These are phyloP conservation scores for Cytospora chrysosperma DNA, from an alignment of 2,329 filamentous ascomycete genomes.

Conservation along the genomic window DNA sequence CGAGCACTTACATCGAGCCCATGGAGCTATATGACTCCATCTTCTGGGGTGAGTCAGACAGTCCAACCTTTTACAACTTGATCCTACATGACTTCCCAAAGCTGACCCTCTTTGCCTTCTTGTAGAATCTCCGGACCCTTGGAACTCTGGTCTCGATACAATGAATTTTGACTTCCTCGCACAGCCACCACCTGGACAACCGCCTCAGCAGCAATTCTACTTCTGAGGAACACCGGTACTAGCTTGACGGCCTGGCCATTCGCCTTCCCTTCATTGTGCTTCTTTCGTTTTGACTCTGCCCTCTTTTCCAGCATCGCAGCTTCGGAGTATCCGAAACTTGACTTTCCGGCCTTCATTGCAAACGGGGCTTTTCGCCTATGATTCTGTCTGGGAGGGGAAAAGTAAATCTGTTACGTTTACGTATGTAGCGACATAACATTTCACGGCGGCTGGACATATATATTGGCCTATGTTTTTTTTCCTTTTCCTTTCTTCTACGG, in stretches of 20 bases:
- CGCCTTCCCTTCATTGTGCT: not conserved
- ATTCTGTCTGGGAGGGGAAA: not conserved
- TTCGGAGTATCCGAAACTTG: not conserved
- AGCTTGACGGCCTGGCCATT: not conserved
- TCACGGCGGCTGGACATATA: not conserved
- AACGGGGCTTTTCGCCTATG: not conserved
- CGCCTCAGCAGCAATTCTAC: conserved; percentile 55
- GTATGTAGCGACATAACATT: not conserved
- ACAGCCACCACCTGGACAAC: conserved; percentile 58
- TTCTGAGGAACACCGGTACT: conserved; percentile 43
- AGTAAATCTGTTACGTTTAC: not conserved
- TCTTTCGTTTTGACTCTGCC: not conserved
- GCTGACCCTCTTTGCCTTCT: not conserved
- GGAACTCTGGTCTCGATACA: conserved; percentile 54
- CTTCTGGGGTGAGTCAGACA: conserved; percentile 57
- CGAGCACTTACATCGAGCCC: conserved; percentile 60
- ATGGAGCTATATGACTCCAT: conserved; percentile 69
- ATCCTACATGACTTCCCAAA: too few species aligned
- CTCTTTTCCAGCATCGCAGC: not conserved
- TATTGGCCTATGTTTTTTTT: not conserved
- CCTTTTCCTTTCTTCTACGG: not conserved
- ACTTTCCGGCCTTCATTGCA: not conserved
- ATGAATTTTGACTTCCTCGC: conserved; percentile 62
- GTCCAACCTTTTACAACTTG: not conserved
- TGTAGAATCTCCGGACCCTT: conserved; percentile 58